phyloP scores from a whole-genome alignment of 345 rosid genomes.

The Sonneratia caseolaris region DNA sequence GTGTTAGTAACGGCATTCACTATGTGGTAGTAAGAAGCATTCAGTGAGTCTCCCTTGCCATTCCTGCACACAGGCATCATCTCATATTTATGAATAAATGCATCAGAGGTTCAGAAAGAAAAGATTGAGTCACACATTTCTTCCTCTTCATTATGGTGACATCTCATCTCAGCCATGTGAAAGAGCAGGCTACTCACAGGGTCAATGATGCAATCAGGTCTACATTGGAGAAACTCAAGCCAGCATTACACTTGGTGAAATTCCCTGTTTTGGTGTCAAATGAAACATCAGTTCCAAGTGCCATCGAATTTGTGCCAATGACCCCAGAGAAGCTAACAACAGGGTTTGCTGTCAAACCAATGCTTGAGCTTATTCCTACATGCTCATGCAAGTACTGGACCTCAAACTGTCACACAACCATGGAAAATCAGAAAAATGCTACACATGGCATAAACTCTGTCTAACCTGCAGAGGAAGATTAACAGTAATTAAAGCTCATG shows the following conservation, averaged over 20 bases:
- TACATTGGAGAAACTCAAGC: constrained; percentile 51
- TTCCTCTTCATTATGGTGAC: not conserved
- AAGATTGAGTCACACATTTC: not conserved
- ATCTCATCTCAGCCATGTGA: not conserved
- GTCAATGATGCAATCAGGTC: constrained; percentile 21
- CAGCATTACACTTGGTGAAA: constrained; percentile 75
- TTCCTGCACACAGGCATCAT: constrained; percentile 35
- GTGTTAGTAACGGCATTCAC: constrained; percentile 52
- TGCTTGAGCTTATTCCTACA: constrained; percentile 67
- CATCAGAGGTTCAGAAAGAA: not conserved
- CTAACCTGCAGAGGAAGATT: not conserved
- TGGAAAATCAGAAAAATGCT: not conserved
- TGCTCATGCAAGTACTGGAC: constrained; percentile 81
- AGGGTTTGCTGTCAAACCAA: constrained; percentile 79
- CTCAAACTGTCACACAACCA: constrained; percentile 44
- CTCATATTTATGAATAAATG: not conserved
- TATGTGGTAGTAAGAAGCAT: constrained; percentile 64
- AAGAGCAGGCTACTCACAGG: constrained; percentile 4
- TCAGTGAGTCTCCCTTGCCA: constrained; percentile 58
- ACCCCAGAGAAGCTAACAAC: constrained; percentile 71
- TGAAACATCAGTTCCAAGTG: constrained; percentile 71
- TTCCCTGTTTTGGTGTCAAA: constrained; percentile 72
- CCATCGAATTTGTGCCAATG: constrained; percentile 43
- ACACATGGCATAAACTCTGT: not conserved
- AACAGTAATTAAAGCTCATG: not conserved